Conservation (phyloP, 108 stramenopile species). For the Discostella pseudostelligera region DNA sequence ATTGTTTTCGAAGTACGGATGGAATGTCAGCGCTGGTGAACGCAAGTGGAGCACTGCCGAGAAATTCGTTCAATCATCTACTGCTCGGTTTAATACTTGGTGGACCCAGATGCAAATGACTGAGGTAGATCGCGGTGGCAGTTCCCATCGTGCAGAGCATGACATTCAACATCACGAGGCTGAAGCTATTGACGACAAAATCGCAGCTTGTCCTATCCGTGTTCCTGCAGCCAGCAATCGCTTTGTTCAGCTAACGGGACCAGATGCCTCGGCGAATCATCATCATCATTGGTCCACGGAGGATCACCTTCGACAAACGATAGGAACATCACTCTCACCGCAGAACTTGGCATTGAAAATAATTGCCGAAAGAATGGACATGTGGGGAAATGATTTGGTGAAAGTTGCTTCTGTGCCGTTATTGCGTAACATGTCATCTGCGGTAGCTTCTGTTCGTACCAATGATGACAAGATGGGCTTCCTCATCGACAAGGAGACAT, state of each 20-base stretch:
- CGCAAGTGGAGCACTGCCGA: too few relatives aligned
- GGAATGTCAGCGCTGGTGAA: too few relatives aligned
- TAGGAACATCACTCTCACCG: conserved; percentile 27
- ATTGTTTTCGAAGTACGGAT: too few relatives aligned
- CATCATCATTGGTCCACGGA: conserved; percentile 29
- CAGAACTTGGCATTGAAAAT: conserved; percentile 38
- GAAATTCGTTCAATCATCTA: too few relatives aligned
- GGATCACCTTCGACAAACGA: conserved; percentile 29
- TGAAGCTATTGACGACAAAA: not conserved
- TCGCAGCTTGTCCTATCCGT: conserved; percentile 25
- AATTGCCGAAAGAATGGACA: conserved; percentile 34
- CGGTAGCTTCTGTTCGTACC: not conserved
- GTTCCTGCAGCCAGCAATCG: conserved; percentile 24
- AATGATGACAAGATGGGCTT: conserved; percentile 1
- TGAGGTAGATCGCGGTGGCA: not conserved
- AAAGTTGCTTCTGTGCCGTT: conserved; percentile 6
- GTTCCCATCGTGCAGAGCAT: not conserved
- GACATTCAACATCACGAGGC: not conserved
- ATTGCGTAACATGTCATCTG: conserved; percentile 18
- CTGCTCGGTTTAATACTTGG: too few relatives aligned
- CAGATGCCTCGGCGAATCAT: not conserved
- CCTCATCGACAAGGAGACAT: not conserved
- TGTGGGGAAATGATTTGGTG: conserved; percentile 26
- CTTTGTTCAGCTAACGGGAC: conserved; percentile 8
- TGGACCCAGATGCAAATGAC: too few relatives aligned